These are phyloP conservation scores for Tilletia indica DNA, from an alignment of 1,284 basidiomycete genomes.

Conservation along the genomic window DNA sequence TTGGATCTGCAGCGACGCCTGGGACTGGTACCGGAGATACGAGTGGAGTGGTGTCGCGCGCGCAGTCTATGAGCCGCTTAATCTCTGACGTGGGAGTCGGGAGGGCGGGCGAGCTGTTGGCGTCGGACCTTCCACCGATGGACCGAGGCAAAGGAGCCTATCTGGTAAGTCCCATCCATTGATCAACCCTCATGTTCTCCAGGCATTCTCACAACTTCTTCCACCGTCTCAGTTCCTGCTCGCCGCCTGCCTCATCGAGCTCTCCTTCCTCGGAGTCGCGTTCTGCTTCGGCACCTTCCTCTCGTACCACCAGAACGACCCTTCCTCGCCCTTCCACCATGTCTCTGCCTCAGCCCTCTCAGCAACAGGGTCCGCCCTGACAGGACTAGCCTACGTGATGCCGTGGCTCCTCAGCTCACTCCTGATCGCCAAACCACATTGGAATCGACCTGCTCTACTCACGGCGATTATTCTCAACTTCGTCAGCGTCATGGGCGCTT, in stretches of 20 bases:
- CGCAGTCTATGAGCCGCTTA: not conserved
- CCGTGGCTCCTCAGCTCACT: not conserved
- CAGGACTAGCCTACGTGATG: not conserved
- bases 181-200: too few relatives aligned
- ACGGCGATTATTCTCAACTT: not conserved
- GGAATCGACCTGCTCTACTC: not conserved
- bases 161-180: not conserved
- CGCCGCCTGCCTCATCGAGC: not conserved
- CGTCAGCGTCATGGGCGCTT: conserved; percentile 25
- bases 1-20: too few relatives aligned
- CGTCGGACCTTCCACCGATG: conserved; percentile 2
- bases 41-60: too few relatives aligned
- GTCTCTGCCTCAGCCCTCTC: not conserved
- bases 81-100: not conserved
- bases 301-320: not conserved
- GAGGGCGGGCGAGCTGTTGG: not conserved
- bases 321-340: not conserved
- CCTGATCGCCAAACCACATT: conserved; percentile 1
- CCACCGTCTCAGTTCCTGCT: not conserved
- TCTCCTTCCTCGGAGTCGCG: not conserved
- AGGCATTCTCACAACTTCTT: too few relatives aligned
- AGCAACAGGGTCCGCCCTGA: not conserved
- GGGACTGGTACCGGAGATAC: too few relatives aligned
- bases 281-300: conserved; percentile 3
- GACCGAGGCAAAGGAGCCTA: conserved; percentile 7